These are phyloP conservation scores for Cornus controversa DNA, from an alignment of 148 eudicot genomes.

Conservation along the genomic window DNA sequence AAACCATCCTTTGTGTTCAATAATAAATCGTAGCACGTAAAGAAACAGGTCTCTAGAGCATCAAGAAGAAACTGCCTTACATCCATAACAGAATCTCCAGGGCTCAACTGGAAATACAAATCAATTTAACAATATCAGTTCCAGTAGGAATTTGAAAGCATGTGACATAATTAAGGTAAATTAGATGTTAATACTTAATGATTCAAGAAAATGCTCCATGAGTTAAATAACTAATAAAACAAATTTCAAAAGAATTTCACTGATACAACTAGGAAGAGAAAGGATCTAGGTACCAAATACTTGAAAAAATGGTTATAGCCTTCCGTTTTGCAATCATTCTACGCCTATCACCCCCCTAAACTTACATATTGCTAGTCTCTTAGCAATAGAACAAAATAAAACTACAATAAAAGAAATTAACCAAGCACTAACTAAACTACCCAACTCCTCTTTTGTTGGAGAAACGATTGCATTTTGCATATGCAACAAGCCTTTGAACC, in stretches of 20 bases:
- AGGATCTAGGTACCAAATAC: neutral
- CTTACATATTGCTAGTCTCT: too few species aligned
- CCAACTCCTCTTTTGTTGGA: too few species aligned
- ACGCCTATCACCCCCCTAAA: too few species aligned
- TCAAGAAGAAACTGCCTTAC: slow-evolving; percentile 97
- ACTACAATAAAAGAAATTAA: too few species aligned
- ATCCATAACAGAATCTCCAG: slow-evolving; percentile 98
- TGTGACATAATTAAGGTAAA: neutral
- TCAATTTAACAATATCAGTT: neutral
- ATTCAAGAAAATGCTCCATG: neutral
- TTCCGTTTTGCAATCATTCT: slow-evolving; percentile 1
- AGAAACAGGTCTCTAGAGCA: slow-evolving; percentile 95
- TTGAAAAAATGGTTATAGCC: neutral
- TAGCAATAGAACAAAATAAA: too few species aligned
- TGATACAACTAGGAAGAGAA: neutral
- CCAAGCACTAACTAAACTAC: too few species aligned
- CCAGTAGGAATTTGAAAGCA: too few species aligned
- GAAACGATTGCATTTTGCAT: too few species aligned
- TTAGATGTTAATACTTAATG: neutral
- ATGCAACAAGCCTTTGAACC: too few species aligned
- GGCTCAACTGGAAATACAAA: slow-evolving; percentile 63
- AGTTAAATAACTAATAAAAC: neutral
- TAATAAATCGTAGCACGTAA: slow-evolving; percentile 87
- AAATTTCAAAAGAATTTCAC: neutral
- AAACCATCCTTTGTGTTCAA: slow-evolving; percentile 74